Conservation (phyloP, 208 protist species). For the Leishmania tarentolae region DNA sequence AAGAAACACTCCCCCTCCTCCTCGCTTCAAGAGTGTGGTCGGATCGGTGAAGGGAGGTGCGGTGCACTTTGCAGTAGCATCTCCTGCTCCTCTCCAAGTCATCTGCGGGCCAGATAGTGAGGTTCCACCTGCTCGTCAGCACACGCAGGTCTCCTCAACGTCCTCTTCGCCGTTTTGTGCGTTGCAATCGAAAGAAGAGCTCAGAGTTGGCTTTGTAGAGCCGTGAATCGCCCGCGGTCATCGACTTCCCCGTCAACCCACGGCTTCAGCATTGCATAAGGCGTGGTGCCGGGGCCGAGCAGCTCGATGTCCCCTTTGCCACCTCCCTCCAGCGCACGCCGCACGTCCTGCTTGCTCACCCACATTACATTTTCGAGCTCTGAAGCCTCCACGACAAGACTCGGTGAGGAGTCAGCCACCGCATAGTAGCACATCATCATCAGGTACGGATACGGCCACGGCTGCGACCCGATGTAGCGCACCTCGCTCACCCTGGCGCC, state of each 20-base stretch:
- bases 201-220: conserved; percentile 14
- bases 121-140: background rate
- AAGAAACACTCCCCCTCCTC: background rate
- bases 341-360: conserved; percentile 55
- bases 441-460: conserved; percentile 48
- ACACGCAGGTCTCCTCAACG: background rate
- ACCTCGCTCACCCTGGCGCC: conserved; percentile 38
- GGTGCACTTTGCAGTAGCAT: background rate
- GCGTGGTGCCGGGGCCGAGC: conserved; percentile 34
- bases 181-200: background rate
- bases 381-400: conserved; percentile 30
- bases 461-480: conserved; percentile 62
- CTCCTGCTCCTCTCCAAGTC: background rate
- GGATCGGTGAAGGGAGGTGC: background rate
- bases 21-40: background rate
- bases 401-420: conserved; percentile 24
- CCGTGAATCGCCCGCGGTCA: conserved; percentile 19
- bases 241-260: conserved; percentile 47
- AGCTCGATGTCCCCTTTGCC: conserved; percentile 37
- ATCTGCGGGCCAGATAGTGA: background rate
- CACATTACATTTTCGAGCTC: conserved; percentile 56
- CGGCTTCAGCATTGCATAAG: conserved; percentile 42
- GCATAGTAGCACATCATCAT: conserved; percentile 71
- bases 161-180: background rate
- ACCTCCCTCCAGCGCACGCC: conserved; percentile 34